Evolutionary conservation across 305 asterid genomes (phyloP).

Genomic region (Nicotiana rustica): DNA sequence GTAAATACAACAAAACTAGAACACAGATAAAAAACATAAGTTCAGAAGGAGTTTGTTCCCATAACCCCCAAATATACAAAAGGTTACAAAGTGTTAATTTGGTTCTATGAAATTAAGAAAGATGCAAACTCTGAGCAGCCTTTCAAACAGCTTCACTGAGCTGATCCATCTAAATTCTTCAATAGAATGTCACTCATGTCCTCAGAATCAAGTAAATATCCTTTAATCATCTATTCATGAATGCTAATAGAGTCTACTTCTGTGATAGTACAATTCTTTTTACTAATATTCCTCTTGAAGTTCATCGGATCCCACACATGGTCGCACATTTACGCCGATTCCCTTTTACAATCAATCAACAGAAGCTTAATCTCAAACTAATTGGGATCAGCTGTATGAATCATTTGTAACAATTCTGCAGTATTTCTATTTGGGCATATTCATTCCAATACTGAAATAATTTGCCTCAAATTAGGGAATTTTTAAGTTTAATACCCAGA

Average conservation of each 20-base stretch:
- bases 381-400: no score
- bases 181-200: neutral
- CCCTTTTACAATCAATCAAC: neutral
- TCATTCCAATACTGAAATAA: no score
- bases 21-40: neutral
- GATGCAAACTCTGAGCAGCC: neutral
- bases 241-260: neutral
- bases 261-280: neutral
- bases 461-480: no score
- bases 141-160: neutral
- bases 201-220: neutral
- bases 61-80: neutral
- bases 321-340: neutral
- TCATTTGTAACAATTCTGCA: no score
- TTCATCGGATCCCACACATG: neutral
- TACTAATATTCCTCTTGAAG: neutral
- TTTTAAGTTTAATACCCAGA: no score
- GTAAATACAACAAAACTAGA: conserved; percentile 21
- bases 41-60: neutral
- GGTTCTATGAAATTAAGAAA: neutral
- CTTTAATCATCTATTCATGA: neutral
- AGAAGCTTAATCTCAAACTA: no score
- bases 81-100: neutral
- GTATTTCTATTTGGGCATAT: no score
- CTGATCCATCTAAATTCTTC: neutral